Conservation (phyloP, 2,329 filamentous ascomycete species). For the Phaeosphaeria sp. region DNA sequence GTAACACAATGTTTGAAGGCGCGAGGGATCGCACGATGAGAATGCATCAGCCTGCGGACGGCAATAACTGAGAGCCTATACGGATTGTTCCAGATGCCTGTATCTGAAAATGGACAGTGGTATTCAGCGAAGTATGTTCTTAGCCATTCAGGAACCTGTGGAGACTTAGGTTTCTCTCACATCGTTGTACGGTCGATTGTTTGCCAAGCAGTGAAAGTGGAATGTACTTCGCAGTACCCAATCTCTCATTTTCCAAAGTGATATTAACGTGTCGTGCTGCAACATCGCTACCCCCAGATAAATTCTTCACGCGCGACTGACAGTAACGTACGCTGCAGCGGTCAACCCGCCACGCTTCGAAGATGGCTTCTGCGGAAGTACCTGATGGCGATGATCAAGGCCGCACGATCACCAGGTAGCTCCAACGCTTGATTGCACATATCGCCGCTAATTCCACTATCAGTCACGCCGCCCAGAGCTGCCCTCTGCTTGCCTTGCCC, state of each 20-base stretch:
- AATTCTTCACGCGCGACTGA: background rate
- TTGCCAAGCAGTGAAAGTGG: background rate
- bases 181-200: background rate
- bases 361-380: background rate
- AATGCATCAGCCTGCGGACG: no score
- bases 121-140: background rate
- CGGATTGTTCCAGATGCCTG: no score
- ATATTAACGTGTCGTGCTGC: background rate
- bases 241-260: background rate
- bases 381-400: background rate
- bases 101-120: no score
- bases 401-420: background rate
- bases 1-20: no score
- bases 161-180: background rate
- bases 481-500: background rate
- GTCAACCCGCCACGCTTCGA: background rate
- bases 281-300: background rate
- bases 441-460: background rate
- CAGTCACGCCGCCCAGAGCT: background rate
- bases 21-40: no score
- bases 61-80: no score
- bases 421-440: background rate
- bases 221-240: background rate
- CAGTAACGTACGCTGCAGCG: no score
- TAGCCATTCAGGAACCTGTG: no score